Conservation (phyloP, 768 basidiomycete genomes). For the Suillus subalutaceus region DNA sequence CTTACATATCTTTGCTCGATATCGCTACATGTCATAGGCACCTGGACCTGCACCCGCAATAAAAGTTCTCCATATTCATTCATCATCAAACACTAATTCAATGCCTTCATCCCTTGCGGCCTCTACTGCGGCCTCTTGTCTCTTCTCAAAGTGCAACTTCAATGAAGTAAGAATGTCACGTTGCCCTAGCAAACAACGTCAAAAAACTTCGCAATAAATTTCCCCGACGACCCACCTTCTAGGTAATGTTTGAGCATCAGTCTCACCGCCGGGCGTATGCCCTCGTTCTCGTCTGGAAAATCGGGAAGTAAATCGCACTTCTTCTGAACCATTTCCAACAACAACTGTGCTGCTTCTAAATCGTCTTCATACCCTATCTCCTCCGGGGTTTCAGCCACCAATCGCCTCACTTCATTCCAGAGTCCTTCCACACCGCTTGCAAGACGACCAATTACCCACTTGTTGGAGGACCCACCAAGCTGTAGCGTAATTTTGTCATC, state of each 20-base stretch:
- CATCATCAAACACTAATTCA: conserved; percentile 52
- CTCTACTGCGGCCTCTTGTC: conserved; percentile 50
- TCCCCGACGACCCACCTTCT: conserved; percentile 46
- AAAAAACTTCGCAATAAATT: background rate
- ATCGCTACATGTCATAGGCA: background rate
- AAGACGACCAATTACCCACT: conserved; percentile 67
- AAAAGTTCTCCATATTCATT: background rate
- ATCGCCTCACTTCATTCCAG: conserved; percentile 56
- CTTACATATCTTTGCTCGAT: background rate
- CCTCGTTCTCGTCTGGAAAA: conserved; percentile 20
- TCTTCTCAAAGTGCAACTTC: conserved; percentile 48
- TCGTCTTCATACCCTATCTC: conserved; percentile 53
- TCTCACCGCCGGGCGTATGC: conserved; percentile 57
- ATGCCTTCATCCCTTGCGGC: conserved; percentile 55
- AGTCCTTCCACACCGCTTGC: conserved; percentile 57
- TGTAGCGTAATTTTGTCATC: conserved; percentile 87
- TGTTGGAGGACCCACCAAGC: conserved; percentile 54
- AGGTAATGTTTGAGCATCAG: conserved; percentile 72
- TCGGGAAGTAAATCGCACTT: conserved; percentile 54
- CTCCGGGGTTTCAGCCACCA: conserved; percentile 32
- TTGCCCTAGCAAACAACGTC: conserved; percentile 48
- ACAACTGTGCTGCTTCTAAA: conserved; percentile 57
- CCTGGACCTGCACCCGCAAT: background rate
- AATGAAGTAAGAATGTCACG: conserved; percentile 58
- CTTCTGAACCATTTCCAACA: conserved; percentile 67